Base-by-base conservation (phyloP, 2,329 filamentous ascomycete genomes). In the Rhexocercosporidium sp. region DNA sequence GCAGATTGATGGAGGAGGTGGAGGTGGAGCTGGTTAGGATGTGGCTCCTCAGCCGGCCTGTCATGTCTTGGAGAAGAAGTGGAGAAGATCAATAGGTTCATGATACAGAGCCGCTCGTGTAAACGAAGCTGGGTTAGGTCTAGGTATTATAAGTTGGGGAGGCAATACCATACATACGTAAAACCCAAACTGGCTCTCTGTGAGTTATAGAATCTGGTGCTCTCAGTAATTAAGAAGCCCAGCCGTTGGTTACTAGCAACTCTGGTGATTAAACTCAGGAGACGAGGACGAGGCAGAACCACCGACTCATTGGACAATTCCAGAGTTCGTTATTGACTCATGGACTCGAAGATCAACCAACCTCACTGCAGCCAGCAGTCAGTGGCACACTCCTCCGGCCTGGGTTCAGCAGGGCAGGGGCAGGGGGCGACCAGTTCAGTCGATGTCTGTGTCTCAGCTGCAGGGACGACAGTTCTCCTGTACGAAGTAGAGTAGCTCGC, bases 381-480 rank as follows among this genome's bases (percentile, higher is more conserved):
- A 47, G 16, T 47, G 34, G 44, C 44, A 47, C 41, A 3, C n/a
- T 37, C 53, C 12, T 31, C n/a, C n/a, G 49, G 49, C 49, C 12
- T n/a, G n/a, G 34, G 16, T 56, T 56, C 53, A 56, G 53, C 53
- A 56, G 31, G 31, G 31, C 53, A 56, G 53, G 53, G 51, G 27
- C 16, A 34, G 51, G 53, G 53, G 53, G 51, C 12, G 27, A 6
- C 25, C 2, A 16, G 6, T 22, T 18, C 51, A 22, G 18, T 37
- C 6, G 20, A 3, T 20, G 44, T 20, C 16, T 41, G 54, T 39
- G 3, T 41, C 54, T 57, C 54, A 57, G 53, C 53, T 56, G 53
- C 53, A 56, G 53, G 53, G 53, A 16, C 51, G 3, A 56, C 27
- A 9, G 53, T 56, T 56, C 53, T 31, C 53, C 53, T 56, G 29